Percentiles rank a stretch among this genome's conserved stretches.
These are phyloP conservation scores for Macrophomina pseudophaseolina DNA, from an alignment of 2,329 filamentous ascomycete genomes.

Conservation along the genomic window DNA sequence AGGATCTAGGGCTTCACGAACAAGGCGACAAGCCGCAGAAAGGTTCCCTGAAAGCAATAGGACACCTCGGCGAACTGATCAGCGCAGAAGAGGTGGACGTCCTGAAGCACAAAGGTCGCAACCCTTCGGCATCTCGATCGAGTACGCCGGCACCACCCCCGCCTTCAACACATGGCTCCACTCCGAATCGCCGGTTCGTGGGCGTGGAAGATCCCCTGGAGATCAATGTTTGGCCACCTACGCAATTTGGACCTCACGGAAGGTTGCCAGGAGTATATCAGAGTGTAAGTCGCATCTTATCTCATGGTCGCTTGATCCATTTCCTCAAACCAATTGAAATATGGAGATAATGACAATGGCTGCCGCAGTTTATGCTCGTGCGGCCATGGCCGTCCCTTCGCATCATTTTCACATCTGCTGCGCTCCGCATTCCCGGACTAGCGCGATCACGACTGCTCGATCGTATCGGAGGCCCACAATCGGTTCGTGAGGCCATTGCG, in stretches of 20 bases:
- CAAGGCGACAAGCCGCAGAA: constrained; percentile 27
- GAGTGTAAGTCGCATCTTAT: constrained; percentile 50
- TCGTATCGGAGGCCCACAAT: constrained; percentile 53
- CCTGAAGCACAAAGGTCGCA: constrained; percentile 65
- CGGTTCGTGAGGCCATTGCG: constrained; percentile 56
- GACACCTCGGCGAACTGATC: constrained; percentile 38
- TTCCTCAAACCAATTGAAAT: constrained; percentile 40
- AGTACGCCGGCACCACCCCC: constrained; percentile 63
- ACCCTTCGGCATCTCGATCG: constrained; percentile 57
- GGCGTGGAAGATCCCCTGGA: constrained; percentile 44
- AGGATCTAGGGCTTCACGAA: constrained; percentile 28
- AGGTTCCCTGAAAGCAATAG: constrained; percentile 33
- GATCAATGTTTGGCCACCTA: constrained; percentile 36
- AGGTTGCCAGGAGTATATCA: constrained; percentile 60
- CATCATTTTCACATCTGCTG: constrained; percentile 53
- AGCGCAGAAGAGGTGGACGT: constrained; percentile 49
- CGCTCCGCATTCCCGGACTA: constrained; percentile 52
- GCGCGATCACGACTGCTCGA: constrained; percentile 51
- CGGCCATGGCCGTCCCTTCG: constrained; percentile 53
- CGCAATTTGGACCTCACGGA: constrained; percentile 40
- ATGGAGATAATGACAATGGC: too few relatives aligned
- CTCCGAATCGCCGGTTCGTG: constrained; percentile 31
- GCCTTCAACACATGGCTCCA: constrained; percentile 49
- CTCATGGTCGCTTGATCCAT: neutral
- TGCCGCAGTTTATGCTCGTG: constrained; percentile 49